A percentile compares a stretch with the other conserved stretches of the same genome.
phyloP scores from a whole-genome alignment of 2,329 filamentous ascomycete species.

The Colletotrichum aenigma region DNA sequence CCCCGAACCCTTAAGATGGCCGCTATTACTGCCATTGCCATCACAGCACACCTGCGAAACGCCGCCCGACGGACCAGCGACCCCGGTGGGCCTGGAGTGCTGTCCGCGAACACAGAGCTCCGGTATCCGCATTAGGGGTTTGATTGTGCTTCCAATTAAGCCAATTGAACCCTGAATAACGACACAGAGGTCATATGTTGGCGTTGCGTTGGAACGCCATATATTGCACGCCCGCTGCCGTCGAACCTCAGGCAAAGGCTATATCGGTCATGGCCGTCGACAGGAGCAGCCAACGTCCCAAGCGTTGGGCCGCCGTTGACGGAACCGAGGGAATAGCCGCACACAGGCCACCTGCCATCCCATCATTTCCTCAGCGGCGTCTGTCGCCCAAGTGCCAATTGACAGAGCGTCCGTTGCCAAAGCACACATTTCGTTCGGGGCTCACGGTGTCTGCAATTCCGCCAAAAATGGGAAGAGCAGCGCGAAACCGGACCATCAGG shows the following conservation, averaged over 20 bases:
- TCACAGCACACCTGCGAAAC: not conserved
- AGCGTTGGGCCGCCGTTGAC: not conserved
- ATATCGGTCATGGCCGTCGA: not conserved
- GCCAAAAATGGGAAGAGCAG: not conserved
- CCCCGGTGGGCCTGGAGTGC: not conserved
- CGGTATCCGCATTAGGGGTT: slow-evolving; percentile 2
- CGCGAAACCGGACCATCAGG: not conserved
- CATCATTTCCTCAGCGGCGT: not conserved
- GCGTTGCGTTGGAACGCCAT: not conserved
- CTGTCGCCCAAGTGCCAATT: not conserved
- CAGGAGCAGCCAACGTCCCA: not conserved
- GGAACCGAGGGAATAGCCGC: not conserved
- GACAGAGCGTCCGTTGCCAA: not conserved
- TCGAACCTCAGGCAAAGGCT: not conserved
- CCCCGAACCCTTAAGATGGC: not conserved
- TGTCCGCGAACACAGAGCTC: not conserved
- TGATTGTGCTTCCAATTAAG: not conserved
- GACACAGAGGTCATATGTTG: not conserved
- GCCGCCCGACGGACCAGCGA: not conserved
- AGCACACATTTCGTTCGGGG: not conserved
- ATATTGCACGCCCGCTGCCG: not conserved
- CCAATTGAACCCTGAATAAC: not conserved
- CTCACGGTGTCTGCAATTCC: not conserved
- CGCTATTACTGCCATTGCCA: not conserved
- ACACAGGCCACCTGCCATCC: slow-evolving; percentile 2